A percentile compares a stretch with the other conserved stretches of the same genome.
phyloP scores from a whole-genome alignment of 768 basidiomycete species.

The Auriscalpium microsporum region DNA sequence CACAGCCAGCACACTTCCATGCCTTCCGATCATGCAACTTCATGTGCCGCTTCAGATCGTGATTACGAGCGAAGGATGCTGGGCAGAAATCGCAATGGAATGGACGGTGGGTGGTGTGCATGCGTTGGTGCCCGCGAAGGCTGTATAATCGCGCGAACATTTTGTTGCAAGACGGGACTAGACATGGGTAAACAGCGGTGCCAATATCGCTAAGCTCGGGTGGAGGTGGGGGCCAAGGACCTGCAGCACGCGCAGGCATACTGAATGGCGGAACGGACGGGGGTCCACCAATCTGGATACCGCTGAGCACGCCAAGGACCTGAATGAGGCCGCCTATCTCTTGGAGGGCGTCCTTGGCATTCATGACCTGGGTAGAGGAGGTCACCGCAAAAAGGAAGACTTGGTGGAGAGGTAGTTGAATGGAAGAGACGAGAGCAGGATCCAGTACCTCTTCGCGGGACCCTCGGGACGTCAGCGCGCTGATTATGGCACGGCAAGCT shows the following conservation, averaged over 20 bases:
- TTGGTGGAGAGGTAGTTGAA: constrained; percentile 66
- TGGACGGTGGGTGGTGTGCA: constrained; percentile 57
- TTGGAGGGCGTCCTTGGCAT: constrained; percentile 50
- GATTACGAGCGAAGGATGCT: constrained; percentile 70
- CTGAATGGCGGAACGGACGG: constrained; percentile 3
- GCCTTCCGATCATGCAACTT: constrained; percentile 65
- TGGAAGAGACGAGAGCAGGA: constrained; percentile 54
- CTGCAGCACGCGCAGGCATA: constrained; percentile 15
- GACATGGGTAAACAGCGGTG: constrained; percentile 75
- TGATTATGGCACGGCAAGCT: constrained; percentile 49
- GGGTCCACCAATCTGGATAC: constrained; percentile 52
- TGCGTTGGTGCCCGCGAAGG: constrained; percentile 63
- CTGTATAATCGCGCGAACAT: constrained; percentile 61
- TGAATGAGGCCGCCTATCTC: constrained; percentile 79
- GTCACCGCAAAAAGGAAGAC: constrained; percentile 74
- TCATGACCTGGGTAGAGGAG: constrained; percentile 34
- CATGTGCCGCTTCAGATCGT: constrained; percentile 72
- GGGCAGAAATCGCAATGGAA: constrained; percentile 58
- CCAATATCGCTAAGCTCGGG: constrained; percentile 34
- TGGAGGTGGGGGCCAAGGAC: constrained; percentile 20
- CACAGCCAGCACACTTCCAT: constrained; percentile 68
- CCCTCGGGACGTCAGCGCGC: constrained; percentile 28
- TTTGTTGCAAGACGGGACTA: constrained; percentile 55
- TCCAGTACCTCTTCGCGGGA: constrained; percentile 31
- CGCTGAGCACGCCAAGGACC: constrained; percentile 72